These are phyloP conservation scores for Candida loeiensis DNA, from an alignment of 805 yeast genomes.

Conservation along the genomic window DNA sequence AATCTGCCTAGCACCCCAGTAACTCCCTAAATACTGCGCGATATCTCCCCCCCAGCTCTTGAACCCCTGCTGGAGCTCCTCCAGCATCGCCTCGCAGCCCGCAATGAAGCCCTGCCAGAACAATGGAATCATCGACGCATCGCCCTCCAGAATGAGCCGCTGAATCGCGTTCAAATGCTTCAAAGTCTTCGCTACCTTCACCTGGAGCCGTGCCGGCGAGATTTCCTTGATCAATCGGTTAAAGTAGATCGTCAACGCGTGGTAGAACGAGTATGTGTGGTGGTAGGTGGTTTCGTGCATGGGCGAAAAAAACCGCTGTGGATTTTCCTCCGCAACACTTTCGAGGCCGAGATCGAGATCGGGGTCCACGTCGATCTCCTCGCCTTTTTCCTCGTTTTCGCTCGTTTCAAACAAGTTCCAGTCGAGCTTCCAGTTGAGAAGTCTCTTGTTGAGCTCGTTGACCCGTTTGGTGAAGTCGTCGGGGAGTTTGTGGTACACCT, in stretches of 20 bases:
- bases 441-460: constrained; percentile 20
- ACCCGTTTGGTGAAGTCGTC: constrained; percentile 34
- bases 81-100: constrained; percentile 71
- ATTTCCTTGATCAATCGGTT: constrained; percentile 58
- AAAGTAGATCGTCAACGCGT: constrained; percentile 68
- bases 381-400: constrained; percentile 9
- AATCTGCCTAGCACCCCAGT: constrained; percentile 82
- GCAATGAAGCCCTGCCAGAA: constrained; percentile 90
- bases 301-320: constrained; percentile 42
- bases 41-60: constrained; percentile 71
- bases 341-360: constrained; percentile 13
- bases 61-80: constrained; percentile 58
- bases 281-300: constrained; percentile 73
- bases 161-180: constrained; percentile 63
- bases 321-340: constrained; percentile 10
- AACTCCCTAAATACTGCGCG: constrained; percentile 58
- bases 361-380: constrained; percentile 12
- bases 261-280: constrained; percentile 75
- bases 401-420: constrained; percentile 52
- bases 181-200: constrained; percentile 57
- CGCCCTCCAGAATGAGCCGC: constrained; percentile 49
- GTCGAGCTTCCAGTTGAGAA: constrained; percentile 62
- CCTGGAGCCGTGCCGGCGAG: constrained; percentile 56
- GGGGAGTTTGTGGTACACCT: constrained; percentile 23
- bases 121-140: constrained; percentile 65